Evolutionary conservation across 2,329 filamentous ascomycete genomes (phyloP), one percentile per base, ranked within the genome.

Genomic region (Epichloe gansuensis): DNA sequence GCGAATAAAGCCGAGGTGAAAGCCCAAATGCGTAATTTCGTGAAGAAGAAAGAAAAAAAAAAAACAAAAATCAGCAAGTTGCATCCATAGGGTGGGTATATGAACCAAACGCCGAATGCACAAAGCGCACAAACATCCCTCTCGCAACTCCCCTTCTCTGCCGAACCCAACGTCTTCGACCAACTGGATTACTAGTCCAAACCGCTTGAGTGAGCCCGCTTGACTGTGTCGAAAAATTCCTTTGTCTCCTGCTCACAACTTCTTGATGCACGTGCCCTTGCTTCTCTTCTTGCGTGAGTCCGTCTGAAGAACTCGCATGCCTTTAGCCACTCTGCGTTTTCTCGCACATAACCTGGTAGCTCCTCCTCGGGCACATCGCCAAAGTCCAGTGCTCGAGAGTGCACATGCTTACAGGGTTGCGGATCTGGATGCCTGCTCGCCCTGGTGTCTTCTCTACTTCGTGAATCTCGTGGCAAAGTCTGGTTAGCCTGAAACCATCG

Each of bases 241-340:
- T 56, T 48, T 4, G 60, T 51, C 48, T 66, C 62, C 46, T 58
- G 51, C 43, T 56, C 56, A n/a, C 56, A 57, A 25, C 31, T 56
- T 9, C 57, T 54, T 12, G 59, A 48, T 37, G 49, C 54, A 11
- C 49, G 58, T 7, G 54, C 53, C 28, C 52, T 52, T 5, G 48
- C 12, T 17, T 21, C 15, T 44, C 42, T 31, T 15, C 48, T 31
- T n/a, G 39, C 46, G 13, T 50, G 31, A 8, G 44, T 43, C 45
- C 69, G 61, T 15, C 69, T 67, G 54, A 72, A 55, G 58, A 68
- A 71, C 13, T 59, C 62, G 21, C 65, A 68, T 3, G 70, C 72
- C 45, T 66, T 65, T 35, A 72, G 48, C 76, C 76, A 79, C 1
- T 62, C 65, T 1, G 70, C 65, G 50, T 78, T 73, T 2, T 65